phyloP scores from a whole-genome alignment of 1,139 yeast genomes.

The Saccharomyces hybrid region DNA sequence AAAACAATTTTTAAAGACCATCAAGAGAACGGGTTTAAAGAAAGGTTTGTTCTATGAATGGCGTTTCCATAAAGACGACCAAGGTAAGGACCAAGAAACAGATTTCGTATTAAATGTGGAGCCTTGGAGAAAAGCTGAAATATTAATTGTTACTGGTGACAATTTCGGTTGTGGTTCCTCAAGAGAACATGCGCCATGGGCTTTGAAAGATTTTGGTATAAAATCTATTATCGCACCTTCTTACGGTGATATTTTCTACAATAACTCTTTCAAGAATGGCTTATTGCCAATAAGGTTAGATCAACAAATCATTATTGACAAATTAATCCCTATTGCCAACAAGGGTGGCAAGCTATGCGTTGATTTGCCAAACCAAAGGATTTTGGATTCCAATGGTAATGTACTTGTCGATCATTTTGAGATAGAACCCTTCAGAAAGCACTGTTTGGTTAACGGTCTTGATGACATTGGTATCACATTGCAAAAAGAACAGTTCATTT shows the following conservation, averaged over 20 bases:
- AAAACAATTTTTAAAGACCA: slow-evolving; percentile 93
- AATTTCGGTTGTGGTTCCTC: slow-evolving; percentile 99
- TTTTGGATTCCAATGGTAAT: slow-evolving; percentile 61
- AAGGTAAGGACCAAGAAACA: slow-evolving; percentile 76
- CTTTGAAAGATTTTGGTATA: slow-evolving; percentile 93
- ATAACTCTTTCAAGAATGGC: slow-evolving; percentile 93
- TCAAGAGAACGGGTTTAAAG: slow-evolving; percentile 90
- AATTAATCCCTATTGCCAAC: slow-evolving; percentile 71
- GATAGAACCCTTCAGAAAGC: slow-evolving; percentile 86
- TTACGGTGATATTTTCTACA: slow-evolving; percentile 95
- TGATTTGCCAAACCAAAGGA: slow-evolving; percentile 81
- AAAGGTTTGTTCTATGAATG: slow-evolving; percentile 86
- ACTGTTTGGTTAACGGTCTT: slow-evolving; percentile 86
- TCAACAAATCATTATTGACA: slow-evolving; percentile 59
- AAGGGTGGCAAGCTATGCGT: slow-evolving; percentile 66
- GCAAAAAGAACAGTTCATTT: slow-evolving; percentile 75
- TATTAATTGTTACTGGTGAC: slow-evolving; percentile 88
- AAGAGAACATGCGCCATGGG: slow-evolving; percentile 99
- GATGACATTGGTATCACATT: slow-evolving; percentile 95
- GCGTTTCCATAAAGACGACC: slow-evolving; percentile 60
- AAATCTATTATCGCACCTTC: slow-evolving; percentile 95
- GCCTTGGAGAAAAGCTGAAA: slow-evolving; percentile 73
- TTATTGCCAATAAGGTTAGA: slow-evolving; percentile 84
- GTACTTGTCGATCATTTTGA: slow-evolving; percentile 77
- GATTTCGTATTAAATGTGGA: slow-evolving; percentile 82